Base-by-base conservation (phyloP, 2,329 filamentous ascomycete species). In the Ophiognomonia clavigignenti-juglandacearum region DNA sequence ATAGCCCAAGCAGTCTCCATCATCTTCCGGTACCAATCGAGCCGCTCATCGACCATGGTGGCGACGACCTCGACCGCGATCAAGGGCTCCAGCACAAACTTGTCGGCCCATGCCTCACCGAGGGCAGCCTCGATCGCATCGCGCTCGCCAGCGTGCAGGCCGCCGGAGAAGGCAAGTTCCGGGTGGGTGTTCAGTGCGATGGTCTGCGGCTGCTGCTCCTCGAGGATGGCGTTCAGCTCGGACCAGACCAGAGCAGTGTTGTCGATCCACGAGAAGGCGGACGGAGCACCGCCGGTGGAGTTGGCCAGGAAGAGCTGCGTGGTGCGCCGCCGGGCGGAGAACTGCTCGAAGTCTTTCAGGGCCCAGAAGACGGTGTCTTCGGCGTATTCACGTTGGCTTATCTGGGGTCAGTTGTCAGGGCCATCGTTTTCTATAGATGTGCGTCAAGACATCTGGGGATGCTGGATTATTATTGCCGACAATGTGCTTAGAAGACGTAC, bases 361-460 rank as follows among this genome's bases (percentile, higher is more conserved):
- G 72, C 70, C 71, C 72, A 75, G 58, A 75, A 75, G 20, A 70
- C 66, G 0, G 72, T 74, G 47, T 76, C 73, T 54, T 76, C 73
- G 50, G 69, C 71, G 54, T 75, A 74, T 53, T 76, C 72, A 41
- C 68, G 68, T 58, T 76, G 71, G 61, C 69, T 72, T 53, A 74
- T 71, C 70, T 74, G 38, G 35, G 4, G 18, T 31, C 11, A n/a
- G 32, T 22, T 9, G 11, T 16, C n/a, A n/a, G n/a, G n/a, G n/a
- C n/a, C n/a, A n/a, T n/a, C n/a, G n/a, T n/a, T n/a, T n/a, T n/a
- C n/a, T n/a, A n/a, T n/a, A n/a, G n/a, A n/a, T 31, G n/a, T 39
- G 44, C 9, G 27, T 4, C 24, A 18, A 5, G 10, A 13, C 10
- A 31, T n/a, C 29, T 32, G 6, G 22, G 29, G 13, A 24, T 3